A percentile compares a stretch with the other conserved stretches of the same genome.
These are phyloP conservation scores for Podospora sp. DNA, from an alignment of 495 filamentous ascomycete genomes.

Conservation along the genomic window DNA sequence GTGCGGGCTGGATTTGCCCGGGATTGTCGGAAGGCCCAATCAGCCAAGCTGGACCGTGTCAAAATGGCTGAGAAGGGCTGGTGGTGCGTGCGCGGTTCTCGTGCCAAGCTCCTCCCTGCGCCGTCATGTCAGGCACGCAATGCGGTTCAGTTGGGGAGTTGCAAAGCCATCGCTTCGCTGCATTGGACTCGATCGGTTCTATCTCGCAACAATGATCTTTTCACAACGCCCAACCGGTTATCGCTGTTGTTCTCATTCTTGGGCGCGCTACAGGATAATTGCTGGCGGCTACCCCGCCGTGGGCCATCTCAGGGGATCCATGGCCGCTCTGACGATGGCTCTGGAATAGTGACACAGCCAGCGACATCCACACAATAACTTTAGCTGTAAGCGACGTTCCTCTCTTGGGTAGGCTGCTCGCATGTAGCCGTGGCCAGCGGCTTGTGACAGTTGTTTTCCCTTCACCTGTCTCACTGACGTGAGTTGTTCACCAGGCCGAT, in stretches of 20 bases:
- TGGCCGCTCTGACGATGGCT: not conserved
- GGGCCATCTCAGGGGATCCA: not conserved
- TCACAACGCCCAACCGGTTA: not conserved
- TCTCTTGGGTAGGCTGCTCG: not conserved
- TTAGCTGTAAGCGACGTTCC: not conserved
- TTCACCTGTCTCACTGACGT: conserved; percentile 1
- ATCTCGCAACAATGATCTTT: not conserved
- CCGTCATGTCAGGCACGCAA: conserved; percentile 11
- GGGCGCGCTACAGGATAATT: not conserved
- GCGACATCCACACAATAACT: not conserved
- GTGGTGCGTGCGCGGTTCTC: conserved; percentile 19
- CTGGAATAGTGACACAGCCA: conserved; percentile 5
- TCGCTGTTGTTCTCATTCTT: not conserved
- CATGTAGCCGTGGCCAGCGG: not conserved
- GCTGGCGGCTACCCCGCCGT: not conserved
- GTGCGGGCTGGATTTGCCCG: conserved; percentile 21
- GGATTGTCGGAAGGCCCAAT: conserved; percentile 20
- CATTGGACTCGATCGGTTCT: not conserved
- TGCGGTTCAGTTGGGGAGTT: not conserved
- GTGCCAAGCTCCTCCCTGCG: conserved; percentile 12
- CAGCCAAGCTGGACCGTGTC: conserved; percentile 15
- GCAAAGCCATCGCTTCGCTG: not conserved
- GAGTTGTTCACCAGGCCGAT: not conserved
- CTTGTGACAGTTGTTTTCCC: conserved; percentile 5
- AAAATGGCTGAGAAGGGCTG: conserved; percentile 25